Base-by-base conservation (phyloP, 305 asterid species). In the Striga hermonthica region DNA sequence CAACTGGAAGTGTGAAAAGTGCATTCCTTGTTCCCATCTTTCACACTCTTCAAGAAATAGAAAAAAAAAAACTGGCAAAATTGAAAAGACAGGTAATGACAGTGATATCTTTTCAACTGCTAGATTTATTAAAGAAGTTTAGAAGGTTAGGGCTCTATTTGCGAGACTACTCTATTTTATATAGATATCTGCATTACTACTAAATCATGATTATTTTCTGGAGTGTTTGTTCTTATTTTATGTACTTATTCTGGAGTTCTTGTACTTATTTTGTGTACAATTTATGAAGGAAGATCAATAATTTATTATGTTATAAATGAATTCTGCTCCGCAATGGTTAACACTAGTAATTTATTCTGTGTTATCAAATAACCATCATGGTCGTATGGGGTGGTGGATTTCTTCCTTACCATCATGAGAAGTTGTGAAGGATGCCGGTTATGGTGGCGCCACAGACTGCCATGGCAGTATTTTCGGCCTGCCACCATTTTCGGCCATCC, bases 41-140 rank as follows among this genome's bases (percentile, higher is more conserved):
- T 72, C 63, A 5, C 63, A 3, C 28, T 57, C 57, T 50, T 5
- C 39, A 35, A 37, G 56, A 44, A 47, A 41, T 41, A 72, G 72
- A 47, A 68, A 74, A 44, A 60, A 55, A n/a, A 62, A 52, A 59
- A 62, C 1, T 22, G 47, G n/a, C n/a, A 5, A 57, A 57, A 47
- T 12, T 12, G 57, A 44, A 45, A 45, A 3, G 35, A 39, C 13
- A 54, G 31, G 10, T 63, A 48, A 6, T 45, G 53, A 45, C 53
- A 59, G 22, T 41, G 35, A 65, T 53, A n/a, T 41, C 9, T 15
- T 12, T 41, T 16, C 13, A 7, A 13, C 41, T 31, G 37, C 11
- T 44, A 34, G 57, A 57, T 66, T 34, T 9, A 9, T 44, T 22
- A 22, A 22, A 22, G 31, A 22, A 22, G 1, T 22, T 22, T 22